Evolutionary conservation across 176 grass and related monocot genomes (phyloP).

Genomic region (Triticum turgidum): DNA sequence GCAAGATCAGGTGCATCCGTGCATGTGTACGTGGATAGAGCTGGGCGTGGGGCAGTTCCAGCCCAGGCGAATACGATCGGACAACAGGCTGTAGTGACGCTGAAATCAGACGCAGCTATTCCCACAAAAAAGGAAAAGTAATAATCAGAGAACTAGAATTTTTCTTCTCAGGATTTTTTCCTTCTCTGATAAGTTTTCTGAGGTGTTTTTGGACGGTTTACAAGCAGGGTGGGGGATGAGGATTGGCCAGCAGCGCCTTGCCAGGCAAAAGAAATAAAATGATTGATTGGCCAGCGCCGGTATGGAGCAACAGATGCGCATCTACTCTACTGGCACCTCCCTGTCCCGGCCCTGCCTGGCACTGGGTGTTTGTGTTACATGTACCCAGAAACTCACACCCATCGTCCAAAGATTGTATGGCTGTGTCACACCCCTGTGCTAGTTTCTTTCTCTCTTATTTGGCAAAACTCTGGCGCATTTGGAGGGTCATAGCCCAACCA

Average conservation of each 20-base stretch:
- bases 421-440: no score
- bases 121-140: no score
- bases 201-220: conserved; percentile 20
- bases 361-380: background rate
- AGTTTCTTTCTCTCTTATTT: no score
- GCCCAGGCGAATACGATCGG: conserved; percentile 27
- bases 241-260: background rate
- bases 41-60: conserved; percentile 17
- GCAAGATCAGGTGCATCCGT: background rate
- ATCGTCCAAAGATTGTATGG: background rate
- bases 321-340: conserved; percentile 45
- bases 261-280: background rate
- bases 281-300: conserved; percentile 24
- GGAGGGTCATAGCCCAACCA: no score
- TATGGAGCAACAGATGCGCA: conserved; percentile 37
- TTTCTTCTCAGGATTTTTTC: no score
- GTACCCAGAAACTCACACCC: background rate
- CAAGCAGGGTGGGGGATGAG: background rate
- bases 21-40: background rate
- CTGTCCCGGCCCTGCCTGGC: conserved; percentile 26
- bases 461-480: no score
- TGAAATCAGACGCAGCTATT: background rate
- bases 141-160: no score
- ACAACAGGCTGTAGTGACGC: conserved; percentile 53
- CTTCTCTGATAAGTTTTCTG: background rate